phyloP scores from a whole-genome alignment of 2,329 filamentous ascomycete species.

The Teratosphaeria viscida region DNA sequence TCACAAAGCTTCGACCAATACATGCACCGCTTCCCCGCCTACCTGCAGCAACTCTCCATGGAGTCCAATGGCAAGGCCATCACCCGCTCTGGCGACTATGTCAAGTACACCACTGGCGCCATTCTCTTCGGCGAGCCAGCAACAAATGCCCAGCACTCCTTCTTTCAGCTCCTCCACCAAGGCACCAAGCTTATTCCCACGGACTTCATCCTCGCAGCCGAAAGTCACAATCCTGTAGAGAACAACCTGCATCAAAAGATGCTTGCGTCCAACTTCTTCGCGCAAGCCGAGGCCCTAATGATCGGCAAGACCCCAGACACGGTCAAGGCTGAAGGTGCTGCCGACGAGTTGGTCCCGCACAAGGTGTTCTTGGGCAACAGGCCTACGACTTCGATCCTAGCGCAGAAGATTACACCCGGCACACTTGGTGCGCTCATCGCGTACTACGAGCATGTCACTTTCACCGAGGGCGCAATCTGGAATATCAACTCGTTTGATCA shows the following conservation, averaged over 20 bases:
- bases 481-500: conserved; percentile 99
- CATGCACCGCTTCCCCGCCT: conserved; percentile 96
- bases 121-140: conserved; percentile 97
- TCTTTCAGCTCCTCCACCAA: conserved; percentile 99
- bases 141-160: conserved; percentile 98
- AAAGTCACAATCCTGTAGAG: conserved; percentile 93
- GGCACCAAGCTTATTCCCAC: conserved; percentile 97
- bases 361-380: conserved; percentile 99
- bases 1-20: conserved; percentile 81
- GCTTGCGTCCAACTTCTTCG: conserved; percentile 86
- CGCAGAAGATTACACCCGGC: conserved; percentile 84
- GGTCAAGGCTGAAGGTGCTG: conserved; percentile 63
- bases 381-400: conserved; percentile 88
- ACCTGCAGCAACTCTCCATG: conserved; percentile 98
- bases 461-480: conserved; percentile 95
- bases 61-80: conserved; percentile 98
- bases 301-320: conserved; percentile 77
- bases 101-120: conserved; percentile 94
- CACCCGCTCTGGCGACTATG: conserved; percentile 73
- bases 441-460: conserved; percentile 98
- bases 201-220: conserved; percentile 92
- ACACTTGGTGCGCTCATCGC: conserved; percentile 91
- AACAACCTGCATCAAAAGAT: conserved; percentile 93
- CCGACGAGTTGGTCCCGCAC: conserved; percentile 76
- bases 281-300: conserved; percentile 78